A percentile compares a stretch with the other conserved stretches of the same genome.
These are phyloP conservation scores for Fusarium sp. DNA, from an alignment of 2,329 filamentous ascomycete species.

Conservation along the genomic window DNA sequence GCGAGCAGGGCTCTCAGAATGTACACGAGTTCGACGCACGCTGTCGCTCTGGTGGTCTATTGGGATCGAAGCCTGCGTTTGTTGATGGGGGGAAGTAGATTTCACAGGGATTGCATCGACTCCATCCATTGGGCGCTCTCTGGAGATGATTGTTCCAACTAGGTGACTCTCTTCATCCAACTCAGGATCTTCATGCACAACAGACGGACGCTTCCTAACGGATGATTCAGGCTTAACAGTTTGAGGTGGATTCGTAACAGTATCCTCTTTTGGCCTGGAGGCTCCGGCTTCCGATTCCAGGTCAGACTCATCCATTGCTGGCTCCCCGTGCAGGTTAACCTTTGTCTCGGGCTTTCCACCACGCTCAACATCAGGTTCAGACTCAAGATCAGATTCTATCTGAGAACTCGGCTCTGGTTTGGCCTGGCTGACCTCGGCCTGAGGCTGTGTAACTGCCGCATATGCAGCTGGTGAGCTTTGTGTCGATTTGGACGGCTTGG, in stretches of 20 bases:
- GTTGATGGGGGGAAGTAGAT: constrained; percentile 17
- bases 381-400: constrained; percentile 26
- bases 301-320: constrained; percentile 15
- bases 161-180: constrained; percentile 47
- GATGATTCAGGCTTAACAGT: constrained; percentile 2
- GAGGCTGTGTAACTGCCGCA: constrained; percentile 1
- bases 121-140: constrained; percentile 33
- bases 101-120: constrained; percentile 53
- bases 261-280: not conserved
- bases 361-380: constrained; percentile 14
- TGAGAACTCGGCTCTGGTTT: constrained; percentile 9
- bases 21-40: constrained; percentile 51
- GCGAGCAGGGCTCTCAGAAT: constrained; percentile 72
- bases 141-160: constrained; percentile 13
- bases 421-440: constrained; percentile 1
- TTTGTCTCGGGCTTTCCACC: not conserved
- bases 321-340: not conserved
- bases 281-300: constrained; percentile 7
- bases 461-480: constrained; percentile 1
- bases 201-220: constrained; percentile 55
- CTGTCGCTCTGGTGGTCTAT: constrained; percentile 35
- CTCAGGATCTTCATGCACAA: constrained; percentile 60
- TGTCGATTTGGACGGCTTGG: constrained; percentile 45
- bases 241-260: not conserved
- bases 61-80: not conserved